phyloP scores from a whole-genome alignment of 2,329 filamentous ascomycete genomes.

The Hymenoscyphus scutula region DNA sequence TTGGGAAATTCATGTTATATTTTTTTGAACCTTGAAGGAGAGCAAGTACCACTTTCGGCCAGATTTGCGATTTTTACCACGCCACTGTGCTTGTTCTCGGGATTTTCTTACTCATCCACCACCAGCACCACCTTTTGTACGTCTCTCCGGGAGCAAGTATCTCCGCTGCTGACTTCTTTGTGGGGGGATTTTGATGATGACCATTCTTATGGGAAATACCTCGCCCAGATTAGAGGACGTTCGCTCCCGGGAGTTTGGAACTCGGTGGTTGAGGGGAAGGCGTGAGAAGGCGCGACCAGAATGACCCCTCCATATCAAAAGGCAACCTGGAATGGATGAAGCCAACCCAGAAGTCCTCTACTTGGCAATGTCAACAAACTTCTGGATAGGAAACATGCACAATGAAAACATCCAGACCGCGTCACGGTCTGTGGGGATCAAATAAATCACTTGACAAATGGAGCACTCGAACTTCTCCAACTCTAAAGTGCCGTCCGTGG shows the following conservation, averaged over 20 bases:
- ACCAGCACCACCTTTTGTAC: too few relatives aligned
- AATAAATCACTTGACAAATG: neutral
- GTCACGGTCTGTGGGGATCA: neutral
- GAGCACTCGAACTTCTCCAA: neutral
- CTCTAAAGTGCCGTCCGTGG: neutral
- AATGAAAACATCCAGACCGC: neutral
- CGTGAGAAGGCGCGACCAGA: neutral
- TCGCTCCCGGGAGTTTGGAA: too few relatives aligned
- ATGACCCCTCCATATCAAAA: neutral
- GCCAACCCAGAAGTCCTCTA: too few relatives aligned
- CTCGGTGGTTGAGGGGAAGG: neutral
- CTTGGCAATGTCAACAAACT: neutral
- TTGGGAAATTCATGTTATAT: neutral
- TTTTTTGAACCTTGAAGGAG: neutral
- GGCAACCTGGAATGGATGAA: too few relatives aligned
- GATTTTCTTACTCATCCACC: too few relatives aligned
- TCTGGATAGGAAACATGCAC: neutral
- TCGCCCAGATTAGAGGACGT: neutral
- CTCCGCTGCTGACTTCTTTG: neutral
- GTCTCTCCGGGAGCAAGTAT: neutral
- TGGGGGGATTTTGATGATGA: neutral
- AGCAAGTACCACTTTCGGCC: neutral
- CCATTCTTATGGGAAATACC: neutral
- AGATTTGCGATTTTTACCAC: neutral
- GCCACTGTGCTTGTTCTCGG: too few relatives aligned